phyloP scores from a whole-genome alignment of 1,284 basidiomycete genomes.

The Peniophora sp. region DNA sequence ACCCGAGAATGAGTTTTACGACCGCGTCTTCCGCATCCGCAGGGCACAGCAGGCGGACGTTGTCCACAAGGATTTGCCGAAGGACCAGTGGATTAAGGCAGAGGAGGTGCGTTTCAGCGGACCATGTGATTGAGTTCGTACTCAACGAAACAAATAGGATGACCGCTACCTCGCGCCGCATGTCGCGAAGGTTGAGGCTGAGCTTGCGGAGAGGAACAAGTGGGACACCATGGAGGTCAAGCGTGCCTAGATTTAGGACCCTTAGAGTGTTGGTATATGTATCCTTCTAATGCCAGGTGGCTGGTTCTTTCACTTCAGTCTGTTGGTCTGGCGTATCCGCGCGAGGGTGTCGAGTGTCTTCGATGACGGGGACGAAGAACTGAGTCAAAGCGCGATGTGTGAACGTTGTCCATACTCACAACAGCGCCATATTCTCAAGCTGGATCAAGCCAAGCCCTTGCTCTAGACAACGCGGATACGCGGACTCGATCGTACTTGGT shows the following conservation, averaged over 20 bases:
- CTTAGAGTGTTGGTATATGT: too few relatives aligned
- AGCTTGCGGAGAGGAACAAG: constrained; percentile 72
- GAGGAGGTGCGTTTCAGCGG: constrained; percentile 57
- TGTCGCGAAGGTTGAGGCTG: constrained; percentile 68
- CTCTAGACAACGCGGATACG: too few relatives aligned
- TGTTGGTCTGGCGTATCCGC: too few relatives aligned
- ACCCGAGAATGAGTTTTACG: constrained; percentile 75
- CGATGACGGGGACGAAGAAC: too few relatives aligned
- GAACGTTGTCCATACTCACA: too few relatives aligned
- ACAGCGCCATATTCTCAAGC: too few relatives aligned
- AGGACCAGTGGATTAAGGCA: constrained; percentile 76
- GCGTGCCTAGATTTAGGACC: constrained; percentile 18
- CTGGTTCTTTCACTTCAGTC: too few relatives aligned
- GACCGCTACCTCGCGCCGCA: constrained; percentile 84
- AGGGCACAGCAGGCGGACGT: constrained; percentile 77
- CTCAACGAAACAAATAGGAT: constrained; percentile 50
- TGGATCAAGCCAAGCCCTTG: too few relatives aligned
- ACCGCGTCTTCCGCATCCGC: constrained; percentile 89
- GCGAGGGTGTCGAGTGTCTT: too few relatives aligned
- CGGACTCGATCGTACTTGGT: too few relatives aligned
- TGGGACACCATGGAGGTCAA: constrained; percentile 78
- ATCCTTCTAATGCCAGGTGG: too few relatives aligned
- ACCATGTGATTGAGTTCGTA: not conserved
- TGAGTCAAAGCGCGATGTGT: too few relatives aligned
- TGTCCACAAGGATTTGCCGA: constrained; percentile 77